These are phyloP conservation scores for Testicularia cyperi DNA, from an alignment of 1,284 basidiomycete genomes.

Conservation along the genomic window DNA sequence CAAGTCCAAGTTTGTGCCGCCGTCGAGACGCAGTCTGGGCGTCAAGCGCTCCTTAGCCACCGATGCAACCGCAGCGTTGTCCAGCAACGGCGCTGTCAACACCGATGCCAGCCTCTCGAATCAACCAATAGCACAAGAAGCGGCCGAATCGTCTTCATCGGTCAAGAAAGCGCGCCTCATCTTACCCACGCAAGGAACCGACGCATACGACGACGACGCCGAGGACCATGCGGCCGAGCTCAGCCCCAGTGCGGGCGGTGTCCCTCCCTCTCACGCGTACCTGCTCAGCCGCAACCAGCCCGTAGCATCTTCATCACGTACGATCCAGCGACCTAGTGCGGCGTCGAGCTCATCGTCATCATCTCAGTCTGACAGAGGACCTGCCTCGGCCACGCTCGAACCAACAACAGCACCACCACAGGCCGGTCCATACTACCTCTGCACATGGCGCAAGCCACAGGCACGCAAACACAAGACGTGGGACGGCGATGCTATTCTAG, in stretches of 20 bases:
- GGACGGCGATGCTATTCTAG: conserved; percentile 67
- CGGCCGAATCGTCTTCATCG: not conserved
- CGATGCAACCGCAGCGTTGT: too few species aligned
- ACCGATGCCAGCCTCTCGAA: conserved; percentile 8
- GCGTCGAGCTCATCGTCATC: too few species aligned
- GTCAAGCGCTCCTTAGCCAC: not conserved
- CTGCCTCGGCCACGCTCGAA: too few species aligned
- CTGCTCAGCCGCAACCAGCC: conserved; percentile 14
- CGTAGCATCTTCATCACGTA: too few species aligned
- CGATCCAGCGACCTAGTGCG: too few species aligned
- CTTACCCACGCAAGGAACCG: conserved; percentile 18
- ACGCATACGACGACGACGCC: not conserved
- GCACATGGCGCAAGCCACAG: conserved; percentile 68
- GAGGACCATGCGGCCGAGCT: not conserved
- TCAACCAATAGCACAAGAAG: too few species aligned
- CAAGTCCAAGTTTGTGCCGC: conserved; percentile 6
- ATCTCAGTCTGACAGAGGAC: too few species aligned
- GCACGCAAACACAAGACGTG: conserved; percentile 82
- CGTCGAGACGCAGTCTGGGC: not conserved
- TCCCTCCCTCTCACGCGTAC: conserved; percentile 19
- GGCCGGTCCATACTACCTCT: conserved; percentile 47
- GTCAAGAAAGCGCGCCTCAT: conserved; percentile 23
- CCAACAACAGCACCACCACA: not conserved
- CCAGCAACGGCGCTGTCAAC: too few species aligned
- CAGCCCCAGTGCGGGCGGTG: not conserved